Percentiles rank a stretch among this genome's conserved stretches.
These are phyloP conservation scores for Solanum sejunctum DNA, from an alignment of 257 asterid genomes.

Conservation along the genomic window DNA sequence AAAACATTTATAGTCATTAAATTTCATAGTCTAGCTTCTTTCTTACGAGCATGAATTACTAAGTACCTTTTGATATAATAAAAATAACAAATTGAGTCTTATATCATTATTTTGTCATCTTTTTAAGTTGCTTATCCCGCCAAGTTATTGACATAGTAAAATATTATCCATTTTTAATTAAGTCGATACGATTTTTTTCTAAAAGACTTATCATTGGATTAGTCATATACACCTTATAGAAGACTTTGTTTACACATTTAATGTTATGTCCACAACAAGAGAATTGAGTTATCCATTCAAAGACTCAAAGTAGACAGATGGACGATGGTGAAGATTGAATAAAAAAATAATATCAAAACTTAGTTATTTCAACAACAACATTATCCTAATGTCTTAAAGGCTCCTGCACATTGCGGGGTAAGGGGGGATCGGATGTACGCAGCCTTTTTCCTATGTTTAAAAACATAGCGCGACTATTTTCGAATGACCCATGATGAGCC, in stretches of 20 bases:
- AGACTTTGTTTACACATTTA: not conserved
- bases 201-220: not conserved
- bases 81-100: not conserved
- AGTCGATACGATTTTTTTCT: not conserved
- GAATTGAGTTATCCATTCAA: not conserved
- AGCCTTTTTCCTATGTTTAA: too few relatives aligned
- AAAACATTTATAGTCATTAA: not conserved
- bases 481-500: too few relatives aligned
- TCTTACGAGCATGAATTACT: not conserved
- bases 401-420: too few relatives aligned
- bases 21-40: not conserved
- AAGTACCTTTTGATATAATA: not conserved
- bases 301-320: not conserved
- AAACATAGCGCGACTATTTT: too few relatives aligned
- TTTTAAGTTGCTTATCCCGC: not conserved
- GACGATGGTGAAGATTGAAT: not conserved
- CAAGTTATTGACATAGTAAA: not conserved
- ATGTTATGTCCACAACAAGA: not conserved
- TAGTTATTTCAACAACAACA: not conserved
- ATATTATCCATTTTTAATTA: not conserved
- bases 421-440: too few relatives aligned
- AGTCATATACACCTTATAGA: not conserved
- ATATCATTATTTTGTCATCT: not conserved
- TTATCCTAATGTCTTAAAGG: too few relatives aligned
- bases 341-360: not conserved